Evolutionary conservation across 352 stramenopile genomes (phyloP).

Genomic region (Pythium sukuiense): DNA sequence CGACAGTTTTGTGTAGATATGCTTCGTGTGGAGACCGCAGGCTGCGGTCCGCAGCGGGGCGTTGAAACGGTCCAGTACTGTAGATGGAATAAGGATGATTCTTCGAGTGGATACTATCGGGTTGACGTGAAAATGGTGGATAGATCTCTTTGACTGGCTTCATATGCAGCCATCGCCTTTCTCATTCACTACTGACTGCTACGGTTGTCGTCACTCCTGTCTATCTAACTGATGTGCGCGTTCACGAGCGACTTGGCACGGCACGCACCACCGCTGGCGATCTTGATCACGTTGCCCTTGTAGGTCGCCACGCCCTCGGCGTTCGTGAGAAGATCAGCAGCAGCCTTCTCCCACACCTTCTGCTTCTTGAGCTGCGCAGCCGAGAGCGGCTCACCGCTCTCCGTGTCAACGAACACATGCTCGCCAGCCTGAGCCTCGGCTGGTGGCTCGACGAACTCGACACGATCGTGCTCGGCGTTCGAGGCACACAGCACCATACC

Average conservation of each 20-base stretch:
- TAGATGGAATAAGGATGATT: no score
- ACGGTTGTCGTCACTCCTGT: slow-evolving; percentile 2
- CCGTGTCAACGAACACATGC: slow-evolving; percentile 85
- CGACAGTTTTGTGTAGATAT: background rate
- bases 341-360: slow-evolving; percentile 83
- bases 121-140: background rate
- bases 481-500: slow-evolving; percentile 97
- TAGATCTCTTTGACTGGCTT: background rate
- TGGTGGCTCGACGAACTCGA: slow-evolving; percentile 95
- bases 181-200: background rate
- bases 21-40: background rate
- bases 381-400: slow-evolving; percentile 70
- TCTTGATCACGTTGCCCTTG: slow-evolving; percentile 77
- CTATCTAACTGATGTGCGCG: slow-evolving; percentile 68
- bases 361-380: slow-evolving; percentile 87
- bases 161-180: background rate
- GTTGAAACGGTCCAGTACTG: no score
- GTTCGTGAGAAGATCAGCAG: slow-evolving; percentile 68
- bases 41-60: no score
- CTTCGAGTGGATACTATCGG: background rate
- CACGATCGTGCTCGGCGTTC: slow-evolving; percentile 84
- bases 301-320: slow-evolving; percentile 70
- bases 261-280: slow-evolving; percentile 63
- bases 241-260: slow-evolving; percentile 58
- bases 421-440: slow-evolving; percentile 91